phyloP scores from a whole-genome alignment of 2,329 filamentous ascomycete genomes.

The Fusarium sp. region DNA sequence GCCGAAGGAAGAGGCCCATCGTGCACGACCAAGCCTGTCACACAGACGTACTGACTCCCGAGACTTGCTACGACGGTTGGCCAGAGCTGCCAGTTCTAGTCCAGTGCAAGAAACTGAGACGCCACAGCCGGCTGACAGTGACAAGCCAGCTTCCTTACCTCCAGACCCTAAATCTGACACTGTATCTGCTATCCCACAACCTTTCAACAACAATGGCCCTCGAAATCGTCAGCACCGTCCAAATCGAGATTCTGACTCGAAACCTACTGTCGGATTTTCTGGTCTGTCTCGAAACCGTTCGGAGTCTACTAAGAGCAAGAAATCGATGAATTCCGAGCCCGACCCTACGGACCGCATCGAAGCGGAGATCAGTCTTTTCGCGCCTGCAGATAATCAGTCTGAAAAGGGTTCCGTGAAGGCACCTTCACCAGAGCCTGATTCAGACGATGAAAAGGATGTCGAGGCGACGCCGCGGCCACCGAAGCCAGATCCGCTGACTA shows the following conservation, averaged over 20 bases:
- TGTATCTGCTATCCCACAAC: conserved; percentile 29
- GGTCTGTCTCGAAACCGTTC: conserved; percentile 57
- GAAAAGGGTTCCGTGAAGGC: conserved; percentile 65
- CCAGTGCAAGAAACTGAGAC: conserved; percentile 50
- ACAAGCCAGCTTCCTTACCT: conserved; percentile 17
- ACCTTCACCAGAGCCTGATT: conserved; percentile 54
- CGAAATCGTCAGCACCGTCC: conserved; percentile 20
- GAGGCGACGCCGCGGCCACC: conserved; percentile 61
- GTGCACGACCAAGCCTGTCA: conserved; percentile 30
- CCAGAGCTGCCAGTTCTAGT: conserved; percentile 60
- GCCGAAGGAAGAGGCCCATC: conserved; percentile 22
- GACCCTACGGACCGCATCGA: conserved; percentile 68
- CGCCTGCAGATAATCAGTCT: conserved; percentile 64
- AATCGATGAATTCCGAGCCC: conserved; percentile 60
- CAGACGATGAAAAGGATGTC: conserved; percentile 46
- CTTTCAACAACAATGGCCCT: conserved; percentile 31
- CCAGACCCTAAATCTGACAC: conserved; percentile 32
- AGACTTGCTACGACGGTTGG: conserved; percentile 62
- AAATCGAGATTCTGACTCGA: conserved; percentile 45
- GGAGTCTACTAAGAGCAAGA: conserved; percentile 62
- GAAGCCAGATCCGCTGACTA: conserved; percentile 58
- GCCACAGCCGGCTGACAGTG: conserved; percentile 30
- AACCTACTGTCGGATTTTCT: conserved; percentile 60
- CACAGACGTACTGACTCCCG: conserved; percentile 55
- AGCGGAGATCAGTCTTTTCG: conserved; percentile 67